Percentiles rank a stretch among this genome's conserved stretches.
Conservation (phyloP, 2,329 filamentous ascomycete genomes). For the Basipetospora chlamydospora region DNA sequence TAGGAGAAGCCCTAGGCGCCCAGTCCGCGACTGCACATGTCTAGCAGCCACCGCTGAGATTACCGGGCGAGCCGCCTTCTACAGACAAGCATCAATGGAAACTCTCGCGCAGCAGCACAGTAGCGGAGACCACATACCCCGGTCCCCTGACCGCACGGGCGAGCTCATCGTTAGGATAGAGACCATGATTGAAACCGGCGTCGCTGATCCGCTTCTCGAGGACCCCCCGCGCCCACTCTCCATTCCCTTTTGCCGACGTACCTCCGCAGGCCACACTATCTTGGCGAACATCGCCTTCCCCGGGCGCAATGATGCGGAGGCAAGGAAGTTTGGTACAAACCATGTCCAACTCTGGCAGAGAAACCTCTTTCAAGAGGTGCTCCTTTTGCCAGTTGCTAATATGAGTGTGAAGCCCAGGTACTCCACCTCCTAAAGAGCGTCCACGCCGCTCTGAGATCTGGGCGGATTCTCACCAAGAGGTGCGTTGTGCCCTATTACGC, state of each 20-base stretch:
- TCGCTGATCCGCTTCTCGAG: slow-evolving; percentile 10
- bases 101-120: too few species aligned
- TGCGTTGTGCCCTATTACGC: too few species aligned
- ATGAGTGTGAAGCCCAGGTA: slow-evolving; percentile 30
- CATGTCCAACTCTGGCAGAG: too few species aligned
- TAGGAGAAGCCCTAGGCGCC: too few species aligned
- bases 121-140: too few species aligned
- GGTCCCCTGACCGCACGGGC: background rate
- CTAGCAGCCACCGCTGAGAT: too few species aligned
- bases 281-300: slow-evolving; percentile 25
- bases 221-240: background rate
- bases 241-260: slow-evolving; percentile 6
- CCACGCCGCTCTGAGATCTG: slow-evolving; percentile 42
- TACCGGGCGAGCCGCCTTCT: too few species aligned
- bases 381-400: too few species aligned
- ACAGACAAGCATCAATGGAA: too few species aligned
- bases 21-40: too few species aligned
- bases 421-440: slow-evolving; percentile 44
- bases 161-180: slow-evolving; percentile 17
- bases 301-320: slow-evolving; percentile 29
- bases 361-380: background rate
- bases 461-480: slow-evolving; percentile 47
- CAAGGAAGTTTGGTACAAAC: slow-evolving; percentile 33
- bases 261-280: background rate
- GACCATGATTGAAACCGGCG: slow-evolving; percentile 15